Base-by-base conservation (phyloP, 768 basidiomycete genomes). In the Calocybe indica region DNA sequence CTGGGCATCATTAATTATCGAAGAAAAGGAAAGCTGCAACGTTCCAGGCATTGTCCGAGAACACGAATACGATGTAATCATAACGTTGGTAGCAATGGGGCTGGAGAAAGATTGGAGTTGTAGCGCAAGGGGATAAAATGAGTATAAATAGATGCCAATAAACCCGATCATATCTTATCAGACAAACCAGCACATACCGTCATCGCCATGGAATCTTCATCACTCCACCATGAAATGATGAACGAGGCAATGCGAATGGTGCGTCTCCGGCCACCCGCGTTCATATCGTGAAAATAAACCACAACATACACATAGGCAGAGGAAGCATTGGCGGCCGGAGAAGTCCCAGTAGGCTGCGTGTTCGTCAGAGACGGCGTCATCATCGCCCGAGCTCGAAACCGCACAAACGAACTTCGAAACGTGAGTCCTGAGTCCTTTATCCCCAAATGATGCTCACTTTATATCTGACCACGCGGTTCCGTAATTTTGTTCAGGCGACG, bases 331-430 rank as follows among this genome's bases (percentile, higher is more conserved):
- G 71, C 74, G 30, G 82, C 85, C 1, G 75, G 79, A 15, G 96
- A 99, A 67, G 96, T 98, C 5, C 96, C 96, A 1, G 94, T 99
- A 1, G 96, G 96, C 14, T 97, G 96, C 56, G 80, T 99, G 6
- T 96, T 98, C 56, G 89, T 98, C 7, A 78, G 90, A 52, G 76
- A 85, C 45, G 79, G 74, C n/a, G 60, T 57, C 30, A 74, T 89
- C 50, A 88, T 99, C 51, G 93, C 95, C 1, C 74, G 74, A 56
- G 95, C 92, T 1, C 72, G 96, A 41, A 99, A 99, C 61, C 74
- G 92, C 48, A 99, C 96, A 2, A 99, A 97, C 61, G 85, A 97
- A 63, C 80, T 95, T 39, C 74, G 85, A 40, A 97, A 99, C 70
- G 94, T 93, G 68, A 51, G 75, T 15, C 34, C 37, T n/a, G n/a